Conservation (phyloP, 768 basidiomycete species). For the Lactifluus hygrophoroides region DNA sequence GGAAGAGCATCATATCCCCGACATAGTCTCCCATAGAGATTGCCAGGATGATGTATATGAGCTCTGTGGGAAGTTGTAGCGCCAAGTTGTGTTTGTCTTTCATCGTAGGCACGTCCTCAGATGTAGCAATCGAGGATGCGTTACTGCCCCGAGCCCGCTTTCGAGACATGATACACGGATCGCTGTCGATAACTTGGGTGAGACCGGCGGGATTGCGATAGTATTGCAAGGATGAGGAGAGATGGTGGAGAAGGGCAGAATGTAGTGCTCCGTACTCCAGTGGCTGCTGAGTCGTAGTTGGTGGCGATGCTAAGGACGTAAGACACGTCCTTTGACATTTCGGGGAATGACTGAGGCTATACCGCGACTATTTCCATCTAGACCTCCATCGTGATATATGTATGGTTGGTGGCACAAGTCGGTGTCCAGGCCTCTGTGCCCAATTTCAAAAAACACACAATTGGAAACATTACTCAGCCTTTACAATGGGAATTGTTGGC, state of each 20-base stretch:
- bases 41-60: constrained; percentile 11
- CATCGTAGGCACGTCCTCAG: background rate
- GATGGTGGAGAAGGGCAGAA: background rate
- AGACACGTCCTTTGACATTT: background rate
- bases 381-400: background rate
- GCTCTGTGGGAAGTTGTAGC: constrained; percentile 13
- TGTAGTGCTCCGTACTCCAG: background rate
- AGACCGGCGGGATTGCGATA: background rate
- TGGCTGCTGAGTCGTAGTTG: background rate
- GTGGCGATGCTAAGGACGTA: background rate
- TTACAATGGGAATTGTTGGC: no score
- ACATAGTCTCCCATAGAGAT: constrained; percentile 13
- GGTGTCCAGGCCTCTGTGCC: background rate
- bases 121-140: background rate
- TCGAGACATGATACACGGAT: background rate
- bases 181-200: background rate
- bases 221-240: background rate
- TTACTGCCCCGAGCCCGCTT: background rate
- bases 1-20: constrained; percentile 11
- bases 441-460: background rate
- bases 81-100: background rate
- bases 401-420: background rate
- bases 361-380: background rate
- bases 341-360: background rate
- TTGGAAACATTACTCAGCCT: background rate